Evolutionary conservation across 306 rosid genomes (phyloP).

Genomic region (Spatholobus suberectus): DNA sequence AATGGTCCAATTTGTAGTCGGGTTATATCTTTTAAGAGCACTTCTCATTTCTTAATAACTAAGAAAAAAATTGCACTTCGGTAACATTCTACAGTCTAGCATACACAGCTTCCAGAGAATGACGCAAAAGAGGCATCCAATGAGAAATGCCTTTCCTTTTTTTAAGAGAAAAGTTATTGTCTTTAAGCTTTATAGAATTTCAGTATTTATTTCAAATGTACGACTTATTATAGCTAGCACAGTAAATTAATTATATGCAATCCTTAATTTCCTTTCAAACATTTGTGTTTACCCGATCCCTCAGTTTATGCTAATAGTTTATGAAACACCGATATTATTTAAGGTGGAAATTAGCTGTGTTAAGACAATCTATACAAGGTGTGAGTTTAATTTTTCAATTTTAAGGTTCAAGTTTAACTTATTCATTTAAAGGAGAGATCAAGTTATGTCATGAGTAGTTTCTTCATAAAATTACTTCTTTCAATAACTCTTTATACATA

Average conservation of each 20-base stretch:
- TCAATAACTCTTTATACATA: too few species aligned
- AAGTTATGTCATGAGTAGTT: too few species aligned
- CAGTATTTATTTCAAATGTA: neutral
- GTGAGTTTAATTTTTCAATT: neutral
- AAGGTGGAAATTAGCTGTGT: neutral
- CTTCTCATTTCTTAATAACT: conserved; percentile 40
- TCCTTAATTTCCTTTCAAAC: neutral
- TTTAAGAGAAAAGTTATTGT: too few species aligned
- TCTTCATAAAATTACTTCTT: too few species aligned
- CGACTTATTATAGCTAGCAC: neutral
- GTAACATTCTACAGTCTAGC: neutral
- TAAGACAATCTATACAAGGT: neutral
- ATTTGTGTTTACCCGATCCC: neutral
- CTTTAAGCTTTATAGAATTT: neutral
- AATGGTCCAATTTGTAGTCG: conserved; percentile 23
- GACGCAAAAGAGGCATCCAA: neutral
- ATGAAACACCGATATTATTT: neutral
- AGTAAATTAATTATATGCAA: neutral
- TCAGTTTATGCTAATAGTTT: too few species aligned
- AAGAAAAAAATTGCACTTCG: neutral
- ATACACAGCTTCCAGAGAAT: neutral
- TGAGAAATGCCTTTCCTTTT: neutral
- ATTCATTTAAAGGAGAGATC: neutral
- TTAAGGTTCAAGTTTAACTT: too few species aligned
- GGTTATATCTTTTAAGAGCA: conserved; percentile 42